Evolutionary conservation across 768 basidiomycete species (phyloP).

Genomic region (Boletus sp.): DNA sequence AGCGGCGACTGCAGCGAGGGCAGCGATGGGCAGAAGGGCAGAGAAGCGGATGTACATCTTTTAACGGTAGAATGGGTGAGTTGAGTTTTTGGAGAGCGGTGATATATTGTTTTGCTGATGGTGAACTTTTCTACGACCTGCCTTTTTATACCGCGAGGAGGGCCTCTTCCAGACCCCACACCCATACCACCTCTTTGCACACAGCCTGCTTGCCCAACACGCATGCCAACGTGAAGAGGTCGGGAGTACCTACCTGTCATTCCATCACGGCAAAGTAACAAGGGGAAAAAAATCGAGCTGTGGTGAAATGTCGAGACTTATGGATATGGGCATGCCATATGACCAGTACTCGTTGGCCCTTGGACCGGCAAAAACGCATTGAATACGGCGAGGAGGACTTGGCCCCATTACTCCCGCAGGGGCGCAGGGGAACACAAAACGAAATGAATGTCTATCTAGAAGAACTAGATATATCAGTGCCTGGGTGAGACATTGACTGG

Average conservation of each 20-base stretch:
- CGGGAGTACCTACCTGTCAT: neutral
- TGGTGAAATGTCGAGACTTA: neutral
- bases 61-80: neutral
- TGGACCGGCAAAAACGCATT: neutral
- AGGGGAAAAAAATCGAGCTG: neutral
- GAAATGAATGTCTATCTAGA: neutral
- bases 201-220: neutral
- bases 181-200: neutral
- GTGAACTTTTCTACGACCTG: neutral
- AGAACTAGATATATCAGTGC: neutral
- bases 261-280: neutral
- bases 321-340: too few species aligned
- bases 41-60: too few species aligned
- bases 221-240: neutral
- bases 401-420: neutral
- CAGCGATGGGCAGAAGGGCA: neutral
- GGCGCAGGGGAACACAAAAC: neutral
- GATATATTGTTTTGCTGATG: neutral
- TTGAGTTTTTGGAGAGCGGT: neutral
- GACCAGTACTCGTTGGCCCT: neutral
- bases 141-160: slow-evolving; percentile 8
- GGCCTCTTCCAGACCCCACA: too few species aligned
- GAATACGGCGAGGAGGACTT: neutral
- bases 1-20: neutral
- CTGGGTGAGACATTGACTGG: neutral